A percentile compares a stretch with the other conserved stretches of the same genome.
Evolutionary conservation across 202 grass and related monocot genomes (phyloP).

Genomic region (Schoenoplectus tabernaemontani): DNA sequence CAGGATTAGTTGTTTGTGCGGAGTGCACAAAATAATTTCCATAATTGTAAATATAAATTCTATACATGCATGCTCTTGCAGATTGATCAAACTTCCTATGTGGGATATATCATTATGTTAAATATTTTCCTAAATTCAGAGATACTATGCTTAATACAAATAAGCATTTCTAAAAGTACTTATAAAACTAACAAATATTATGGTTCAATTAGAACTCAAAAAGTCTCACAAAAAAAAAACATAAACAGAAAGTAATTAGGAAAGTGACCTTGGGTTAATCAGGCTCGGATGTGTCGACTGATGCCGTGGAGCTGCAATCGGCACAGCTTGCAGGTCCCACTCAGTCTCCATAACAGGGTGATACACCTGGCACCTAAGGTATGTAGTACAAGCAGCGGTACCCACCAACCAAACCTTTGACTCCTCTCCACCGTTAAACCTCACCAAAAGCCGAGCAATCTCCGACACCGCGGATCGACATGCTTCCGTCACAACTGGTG

Average conservation of each 20-base stretch:
- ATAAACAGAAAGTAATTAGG: background rate
- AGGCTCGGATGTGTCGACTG: slow-evolving; percentile 9
- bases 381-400: slow-evolving; percentile 55
- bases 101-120: background rate
- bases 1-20: background rate
- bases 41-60: background rate
- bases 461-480: slow-evolving; percentile 46
- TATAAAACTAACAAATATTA: background rate
- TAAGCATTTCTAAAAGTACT: background rate
- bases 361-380: slow-evolving; percentile 72
- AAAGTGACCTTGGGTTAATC: slow-evolving; percentile 39
- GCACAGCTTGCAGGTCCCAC: slow-evolving; percentile 70
- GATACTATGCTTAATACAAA: background rate
- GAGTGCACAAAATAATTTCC: background rate
- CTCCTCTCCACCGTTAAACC: slow-evolving; percentile 17
- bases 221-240: background rate
- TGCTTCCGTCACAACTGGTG: slow-evolving; percentile 30
- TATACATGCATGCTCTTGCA: background rate
- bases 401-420: slow-evolving; percentile 50
- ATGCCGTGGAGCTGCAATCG: slow-evolving; percentile 33
- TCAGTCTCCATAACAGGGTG: slow-evolving; percentile 57
- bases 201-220: background rate
- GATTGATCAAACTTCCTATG: background rate
- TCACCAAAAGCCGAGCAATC: slow-evolving; percentile 53
- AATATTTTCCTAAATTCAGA: background rate